Base-by-base conservation (phyloP, 805 yeast species). In the Starmerella stigmatis region DNA sequence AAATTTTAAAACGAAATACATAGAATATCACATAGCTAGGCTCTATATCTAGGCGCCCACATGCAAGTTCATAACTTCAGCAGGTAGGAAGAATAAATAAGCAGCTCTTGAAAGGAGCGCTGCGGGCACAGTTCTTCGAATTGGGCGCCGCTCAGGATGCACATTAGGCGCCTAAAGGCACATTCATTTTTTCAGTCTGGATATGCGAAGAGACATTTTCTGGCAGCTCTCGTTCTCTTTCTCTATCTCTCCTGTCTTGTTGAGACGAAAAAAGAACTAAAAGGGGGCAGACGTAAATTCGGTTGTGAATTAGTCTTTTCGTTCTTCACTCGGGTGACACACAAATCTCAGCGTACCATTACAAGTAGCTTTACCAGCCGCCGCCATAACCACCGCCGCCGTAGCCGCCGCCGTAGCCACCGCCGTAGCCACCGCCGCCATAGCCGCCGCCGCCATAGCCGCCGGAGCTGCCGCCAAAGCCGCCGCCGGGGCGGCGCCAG, bases 381-480 rank as follows among this genome's bases (percentile, higher is more conserved):
- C 40, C 29, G 31, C 21, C 35, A 15, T 25, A 31, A 37, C 49
- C 44, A 26, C 42, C 39, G 38, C 45, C 45, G 42, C 60, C 61
- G 51, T 49, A 49, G 32, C 60, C 60, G 44, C 51, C 53, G 41
- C 61, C 60, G 43, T 57, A 56, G 55, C 62, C 63, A 50, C 54
- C 54, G 43, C 62, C 60, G 47, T 49, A 44, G 41, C 59, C 56
- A 39, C 42, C 37, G 45, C 47, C 42, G 46, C 57, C 56, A 28
- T 58, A 57, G 43, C 47, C 47, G 48, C 56, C 53, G 42, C 55
- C 54, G 33, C 47, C 41, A 41, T 59, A 49, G 50, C 57, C 58
- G 46, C 50, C 52, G 47, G 52, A 52, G 36, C 56, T 56, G 45
- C 57, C 55, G 30, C 58, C 57, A 29, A 41, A 40, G 28, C 55